Evolutionary conservation across 1,284 basidiomycete species (phyloP).

Genomic region (Malassezia yamatoensis): DNA sequence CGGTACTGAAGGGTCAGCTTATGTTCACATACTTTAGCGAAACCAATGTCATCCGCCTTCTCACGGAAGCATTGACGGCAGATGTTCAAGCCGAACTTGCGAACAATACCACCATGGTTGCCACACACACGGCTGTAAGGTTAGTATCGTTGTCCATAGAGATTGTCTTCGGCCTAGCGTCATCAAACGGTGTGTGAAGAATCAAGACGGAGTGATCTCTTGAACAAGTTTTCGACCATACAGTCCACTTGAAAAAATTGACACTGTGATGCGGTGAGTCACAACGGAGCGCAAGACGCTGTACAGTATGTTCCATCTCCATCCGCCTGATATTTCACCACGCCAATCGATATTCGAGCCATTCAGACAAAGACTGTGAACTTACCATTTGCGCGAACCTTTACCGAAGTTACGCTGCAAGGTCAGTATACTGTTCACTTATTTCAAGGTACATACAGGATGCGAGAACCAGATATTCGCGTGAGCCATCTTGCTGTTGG

Average conservation of each 20-base stretch:
- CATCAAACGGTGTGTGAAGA: not conserved
- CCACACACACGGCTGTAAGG: slow-evolving; percentile 43
- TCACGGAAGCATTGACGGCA: slow-evolving; percentile 49
- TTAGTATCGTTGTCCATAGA: slow-evolving; percentile 1
- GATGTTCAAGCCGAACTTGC: slow-evolving; percentile 48
- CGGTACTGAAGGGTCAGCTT: slow-evolving; percentile 11
- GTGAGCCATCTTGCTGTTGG: slow-evolving; percentile 43
- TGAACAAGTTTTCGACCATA: no score
- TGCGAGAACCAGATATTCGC: slow-evolving; percentile 43
- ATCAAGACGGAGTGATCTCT: no score
- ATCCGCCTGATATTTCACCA: no score
- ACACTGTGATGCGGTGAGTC: no score
- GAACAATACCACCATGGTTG: slow-evolving; percentile 47
- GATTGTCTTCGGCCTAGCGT: not conserved
- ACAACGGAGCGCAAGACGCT: no score
- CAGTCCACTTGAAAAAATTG: no score
- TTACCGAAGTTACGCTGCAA: slow-evolving; percentile 36
- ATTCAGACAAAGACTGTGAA: not conserved
- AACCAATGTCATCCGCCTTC: slow-evolving; percentile 46
- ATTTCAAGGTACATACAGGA: slow-evolving; percentile 21
- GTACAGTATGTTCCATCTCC: no score
- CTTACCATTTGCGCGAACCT: slow-evolving; percentile 45
- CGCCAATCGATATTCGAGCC: no score
- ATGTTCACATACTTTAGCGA: slow-evolving; percentile 26
- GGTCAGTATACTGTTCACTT: not conserved